Percentiles rank a stretch among this genome's conserved stretches.
phyloP scores from a whole-genome alignment of 192 early-diverging fungal genomes.

The Thamnidium elegans region DNA sequence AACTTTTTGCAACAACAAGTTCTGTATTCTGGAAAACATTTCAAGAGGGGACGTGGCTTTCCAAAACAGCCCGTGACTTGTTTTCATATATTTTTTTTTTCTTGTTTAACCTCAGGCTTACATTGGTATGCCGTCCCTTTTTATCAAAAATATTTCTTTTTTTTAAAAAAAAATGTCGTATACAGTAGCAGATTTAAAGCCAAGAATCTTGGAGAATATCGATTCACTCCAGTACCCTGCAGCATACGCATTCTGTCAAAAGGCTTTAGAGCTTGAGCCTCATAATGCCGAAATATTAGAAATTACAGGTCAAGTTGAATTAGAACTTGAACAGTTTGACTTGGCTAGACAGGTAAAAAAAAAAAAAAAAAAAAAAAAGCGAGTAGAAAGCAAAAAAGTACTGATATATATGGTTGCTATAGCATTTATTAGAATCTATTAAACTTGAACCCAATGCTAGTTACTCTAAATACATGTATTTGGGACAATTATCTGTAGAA shows the following conservation, averaged over 20 bases:
- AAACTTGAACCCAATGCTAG: constrained; percentile 65
- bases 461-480: constrained; percentile 83
- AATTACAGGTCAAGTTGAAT: constrained; percentile 67
- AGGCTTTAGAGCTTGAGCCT: constrained; percentile 63
- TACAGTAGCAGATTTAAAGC: constrained; percentile 58
- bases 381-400: not conserved
- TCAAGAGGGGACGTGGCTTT: too few relatives aligned
- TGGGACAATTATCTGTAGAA: constrained; percentile 71
- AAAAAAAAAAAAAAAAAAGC: not conserved
- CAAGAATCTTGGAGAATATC: constrained; percentile 61
- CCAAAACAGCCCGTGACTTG: too few relatives aligned
- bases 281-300: constrained; percentile 61
- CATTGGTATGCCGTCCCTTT: too few relatives aligned
- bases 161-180: constrained; percentile 16
- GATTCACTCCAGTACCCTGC: constrained; percentile 75
- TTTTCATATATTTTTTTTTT: not conserved
- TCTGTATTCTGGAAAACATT: too few relatives aligned
- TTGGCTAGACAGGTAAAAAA: constrained; percentile 57
- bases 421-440: constrained; percentile 67
- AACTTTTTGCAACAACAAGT: too few relatives aligned
- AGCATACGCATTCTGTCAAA: constrained; percentile 66
- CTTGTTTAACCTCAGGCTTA: not conserved
- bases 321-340: constrained; percentile 70
- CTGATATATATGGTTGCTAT: not conserved
- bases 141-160: too few relatives aligned